Percentiles rank a stretch among this genome's conserved stretches.
Conservation (phyloP, 2,329 filamentous ascomycete species). For the Aspergillaceae sp. region DNA sequence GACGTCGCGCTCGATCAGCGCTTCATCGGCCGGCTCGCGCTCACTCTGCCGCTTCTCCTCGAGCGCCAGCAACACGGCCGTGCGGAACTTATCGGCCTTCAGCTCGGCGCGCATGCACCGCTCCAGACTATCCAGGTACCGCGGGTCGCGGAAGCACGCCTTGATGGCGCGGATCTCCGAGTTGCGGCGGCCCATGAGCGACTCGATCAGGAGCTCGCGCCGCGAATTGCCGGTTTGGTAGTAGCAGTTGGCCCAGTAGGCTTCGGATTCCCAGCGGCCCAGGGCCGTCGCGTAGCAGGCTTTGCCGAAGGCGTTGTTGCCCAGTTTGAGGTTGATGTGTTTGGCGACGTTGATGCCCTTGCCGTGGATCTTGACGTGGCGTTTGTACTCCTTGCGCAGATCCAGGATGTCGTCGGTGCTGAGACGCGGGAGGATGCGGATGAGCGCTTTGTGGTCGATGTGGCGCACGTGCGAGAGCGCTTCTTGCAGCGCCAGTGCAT, state of each 20-base stretch:
- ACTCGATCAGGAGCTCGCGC: conserved; percentile 84
- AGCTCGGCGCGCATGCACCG: conserved; percentile 88
- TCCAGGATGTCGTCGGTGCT: conserved; percentile 82
- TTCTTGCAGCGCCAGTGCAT: conserved; percentile 66
- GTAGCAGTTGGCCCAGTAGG: conserved; percentile 97
- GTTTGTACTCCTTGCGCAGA: conserved; percentile 83
- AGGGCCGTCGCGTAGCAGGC: conserved; percentile 83
- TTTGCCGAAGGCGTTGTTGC: conserved; percentile 63
- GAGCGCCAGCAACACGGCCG: conserved; percentile 72
- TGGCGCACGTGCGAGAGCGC: conserved; percentile 61
- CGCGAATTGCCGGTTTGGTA: conserved; percentile 81
- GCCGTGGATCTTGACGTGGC: conserved; percentile 59
- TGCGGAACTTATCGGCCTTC: conserved; percentile 92
- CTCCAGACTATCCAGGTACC: conserved; percentile 71
- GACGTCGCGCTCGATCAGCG: conserved; percentile 62
- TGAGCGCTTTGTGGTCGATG: conserved; percentile 61
- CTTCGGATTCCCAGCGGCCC: conserved; percentile 84
- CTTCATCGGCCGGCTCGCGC: conserved; percentile 54
- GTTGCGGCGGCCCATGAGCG: conserved; percentile 82
- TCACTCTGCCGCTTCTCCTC: conserved; percentile 82
- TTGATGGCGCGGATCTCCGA: conserved; percentile 83
- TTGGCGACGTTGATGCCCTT: conserved; percentile 45
- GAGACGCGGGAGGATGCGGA: conserved; percentile 74
- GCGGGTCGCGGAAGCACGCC: conserved; percentile 79
- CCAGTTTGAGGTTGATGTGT: conserved; percentile 40